phyloP scores from a whole-genome alignment of 345 rosid genomes.

The Citrus inodora region DNA sequence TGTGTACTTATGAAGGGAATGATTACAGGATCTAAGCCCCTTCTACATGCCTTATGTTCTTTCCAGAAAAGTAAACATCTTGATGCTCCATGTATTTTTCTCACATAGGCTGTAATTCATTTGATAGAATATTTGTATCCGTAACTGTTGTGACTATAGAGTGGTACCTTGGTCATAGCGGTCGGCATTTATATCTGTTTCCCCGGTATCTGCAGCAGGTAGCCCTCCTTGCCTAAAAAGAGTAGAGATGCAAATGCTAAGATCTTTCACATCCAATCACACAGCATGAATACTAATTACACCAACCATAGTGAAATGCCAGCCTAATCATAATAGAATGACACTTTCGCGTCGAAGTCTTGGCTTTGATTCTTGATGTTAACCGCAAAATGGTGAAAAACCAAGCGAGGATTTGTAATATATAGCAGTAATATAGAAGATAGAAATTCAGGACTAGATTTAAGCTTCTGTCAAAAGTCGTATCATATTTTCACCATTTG shows the following conservation, averaged over 20 bases:
- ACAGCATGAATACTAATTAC: background rate
- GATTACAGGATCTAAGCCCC: background rate
- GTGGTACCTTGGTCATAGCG: slow-evolving; percentile 21
- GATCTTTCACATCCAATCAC: background rate
- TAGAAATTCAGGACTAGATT: background rate
- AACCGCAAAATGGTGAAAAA: too few species aligned
- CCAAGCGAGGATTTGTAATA: too few species aligned
- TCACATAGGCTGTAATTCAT: background rate
- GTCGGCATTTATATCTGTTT: background rate
- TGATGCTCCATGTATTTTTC: background rate
- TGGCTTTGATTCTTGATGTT: background rate
- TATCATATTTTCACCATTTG: background rate
- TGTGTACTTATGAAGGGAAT: background rate
- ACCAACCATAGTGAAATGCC: background rate
- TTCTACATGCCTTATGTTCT: background rate
- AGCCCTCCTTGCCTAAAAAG: slow-evolving; percentile 24
- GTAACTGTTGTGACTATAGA: background rate
- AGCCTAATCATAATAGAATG: background rate
- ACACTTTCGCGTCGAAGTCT: background rate
- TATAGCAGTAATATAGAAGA: too few species aligned
- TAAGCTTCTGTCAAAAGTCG: background rate
- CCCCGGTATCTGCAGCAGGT: slow-evolving; percentile 7
- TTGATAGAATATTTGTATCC: background rate
- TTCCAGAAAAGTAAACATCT: background rate
- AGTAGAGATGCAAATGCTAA: slow-evolving; percentile 10